These are phyloP conservation scores for Blastosporella zonata DNA, from an alignment of 1,284 basidiomycete genomes.

Conservation along the genomic window DNA sequence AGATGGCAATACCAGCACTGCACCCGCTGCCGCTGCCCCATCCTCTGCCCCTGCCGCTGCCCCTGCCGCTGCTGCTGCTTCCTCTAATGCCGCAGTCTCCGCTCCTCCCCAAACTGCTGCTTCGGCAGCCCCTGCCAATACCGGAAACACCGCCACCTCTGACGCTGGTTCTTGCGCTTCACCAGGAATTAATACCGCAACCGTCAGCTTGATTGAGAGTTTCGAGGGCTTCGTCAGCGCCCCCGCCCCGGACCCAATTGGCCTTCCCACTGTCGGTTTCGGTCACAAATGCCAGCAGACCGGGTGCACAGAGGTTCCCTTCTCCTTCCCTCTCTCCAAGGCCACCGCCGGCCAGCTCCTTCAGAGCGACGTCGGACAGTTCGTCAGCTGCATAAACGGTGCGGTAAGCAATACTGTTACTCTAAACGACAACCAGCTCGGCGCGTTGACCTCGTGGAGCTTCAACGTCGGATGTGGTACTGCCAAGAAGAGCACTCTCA, in stretches of 20 bases:
- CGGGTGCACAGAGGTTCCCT: conserved; percentile 19
- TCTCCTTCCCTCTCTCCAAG: conserved; percentile 17
- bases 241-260: conserved; percentile 20
- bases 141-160: no score
- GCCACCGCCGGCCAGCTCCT: conserved; percentile 16
- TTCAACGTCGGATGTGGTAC: conserved; percentile 20
- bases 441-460: conserved; percentile 18
- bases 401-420: conserved; percentile 14
- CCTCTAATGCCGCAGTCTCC: not conserved
- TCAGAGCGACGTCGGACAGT: conserved; percentile 15
- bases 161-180: conserved; percentile 11
- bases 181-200: conserved; percentile 16
- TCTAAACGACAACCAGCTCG: conserved; percentile 21
- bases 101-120: not conserved
- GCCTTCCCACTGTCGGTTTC: conserved; percentile 22
- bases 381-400: conserved; percentile 17
- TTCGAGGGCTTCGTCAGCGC: conserved; percentile 20
- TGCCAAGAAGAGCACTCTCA: conserved; percentile 18
- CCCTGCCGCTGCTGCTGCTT: not conserved
- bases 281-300: conserved; percentile 18
- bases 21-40: not conserved
- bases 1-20: not conserved
- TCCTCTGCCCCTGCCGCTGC: not conserved
- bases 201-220: conserved; percentile 18
- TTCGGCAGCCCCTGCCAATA: not conserved